Percentiles rank a stretch among this genome's conserved stretches.
phyloP scores from a whole-genome alignment of 345 rosid genomes.

The Isatis tinctoria region DNA sequence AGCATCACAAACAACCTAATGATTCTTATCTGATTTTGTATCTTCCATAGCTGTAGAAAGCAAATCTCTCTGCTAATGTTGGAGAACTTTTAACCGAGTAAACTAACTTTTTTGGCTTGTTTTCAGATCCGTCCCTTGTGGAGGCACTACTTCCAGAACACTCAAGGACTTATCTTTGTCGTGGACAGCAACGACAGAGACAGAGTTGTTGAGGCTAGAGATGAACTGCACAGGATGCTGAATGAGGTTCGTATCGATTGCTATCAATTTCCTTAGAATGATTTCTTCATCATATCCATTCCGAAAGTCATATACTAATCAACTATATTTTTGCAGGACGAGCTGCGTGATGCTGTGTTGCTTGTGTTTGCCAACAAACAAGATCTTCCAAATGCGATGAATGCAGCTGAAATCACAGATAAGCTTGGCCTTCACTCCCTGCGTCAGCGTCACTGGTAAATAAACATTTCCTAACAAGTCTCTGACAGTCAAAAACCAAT shows the following conservation, averaged over 20 bases:
- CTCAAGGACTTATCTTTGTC: constrained; percentile 84
- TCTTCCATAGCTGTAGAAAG: not conserved
- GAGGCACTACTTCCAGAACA: constrained; percentile 79
- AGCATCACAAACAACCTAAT: too few relatives aligned
- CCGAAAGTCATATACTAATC: not conserved
- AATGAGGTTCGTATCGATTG: constrained; percentile 46
- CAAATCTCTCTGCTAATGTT: not conserved
- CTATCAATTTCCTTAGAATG: not conserved
- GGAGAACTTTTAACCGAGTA: not conserved
- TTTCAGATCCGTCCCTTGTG: constrained; percentile 68
- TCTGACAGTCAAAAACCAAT: not conserved
- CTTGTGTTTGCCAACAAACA: constrained; percentile 88
- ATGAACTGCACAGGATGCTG: constrained; percentile 77
- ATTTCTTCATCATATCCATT: not conserved
- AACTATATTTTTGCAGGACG: constrained; percentile 44
- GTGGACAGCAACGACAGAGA: constrained; percentile 87
- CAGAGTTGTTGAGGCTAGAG: constrained; percentile 50
- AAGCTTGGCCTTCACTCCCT: constrained; percentile 85
- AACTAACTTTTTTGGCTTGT: not conserved
- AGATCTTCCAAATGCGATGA: constrained; percentile 88
- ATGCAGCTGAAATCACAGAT: constrained; percentile 82
- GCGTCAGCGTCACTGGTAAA: constrained; percentile 78
- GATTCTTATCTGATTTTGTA: not conserved
- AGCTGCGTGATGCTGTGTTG: constrained; percentile 89
- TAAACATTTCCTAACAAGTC: not conserved